Evolutionary conservation across 192 early-diverging fungal genomes (phyloP).

Genomic region (Allomyces javanicus): DNA sequence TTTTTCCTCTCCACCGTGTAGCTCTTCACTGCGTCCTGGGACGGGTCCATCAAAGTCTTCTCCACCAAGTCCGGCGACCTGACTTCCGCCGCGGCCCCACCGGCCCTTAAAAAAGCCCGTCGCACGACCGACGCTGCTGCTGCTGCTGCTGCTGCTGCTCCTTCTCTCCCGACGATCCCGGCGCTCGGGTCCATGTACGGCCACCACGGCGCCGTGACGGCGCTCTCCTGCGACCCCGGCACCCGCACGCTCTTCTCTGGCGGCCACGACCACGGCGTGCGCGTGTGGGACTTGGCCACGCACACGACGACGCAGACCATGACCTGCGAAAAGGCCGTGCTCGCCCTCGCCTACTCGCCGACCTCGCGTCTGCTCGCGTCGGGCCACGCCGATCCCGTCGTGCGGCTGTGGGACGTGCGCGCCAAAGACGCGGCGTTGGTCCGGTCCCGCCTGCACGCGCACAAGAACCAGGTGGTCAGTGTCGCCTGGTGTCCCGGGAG

Average conservation of each 20-base stretch:
- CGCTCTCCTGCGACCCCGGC: slow-evolving; percentile 44
- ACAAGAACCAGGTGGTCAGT: slow-evolving; percentile 66
- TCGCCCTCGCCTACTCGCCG: slow-evolving; percentile 49
- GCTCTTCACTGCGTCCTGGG: slow-evolving; percentile 55
- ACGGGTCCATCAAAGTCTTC: slow-evolving; percentile 65
- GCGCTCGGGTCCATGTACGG: slow-evolving; percentile 32
- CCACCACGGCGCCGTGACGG: slow-evolving; percentile 57
- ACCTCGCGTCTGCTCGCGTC: slow-evolving; percentile 56
- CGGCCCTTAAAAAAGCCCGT: neutral
- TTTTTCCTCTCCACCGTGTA: slow-evolving; percentile 3
- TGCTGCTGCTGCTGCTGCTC: neutral
- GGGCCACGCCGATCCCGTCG: slow-evolving; percentile 61
- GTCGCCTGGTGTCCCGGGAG: too few species aligned
- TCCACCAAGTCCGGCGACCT: slow-evolving; percentile 9
- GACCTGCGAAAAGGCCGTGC: slow-evolving; percentile 74
- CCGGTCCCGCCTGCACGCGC: slow-evolving; percentile 52
- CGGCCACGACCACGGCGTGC: slow-evolving; percentile 84
- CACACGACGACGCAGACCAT: slow-evolving; percentile 50
- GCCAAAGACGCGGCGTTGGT: slow-evolving; percentile 50
- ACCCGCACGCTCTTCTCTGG: slow-evolving; percentile 50
- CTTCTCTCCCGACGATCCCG: slow-evolving; percentile 8
- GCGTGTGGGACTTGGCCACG: slow-evolving; percentile 71
- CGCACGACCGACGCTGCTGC: neutral
- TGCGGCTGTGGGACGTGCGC: slow-evolving; percentile 85
- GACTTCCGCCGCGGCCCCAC: neutral